Base-by-base conservation (phyloP, 1,284 basidiomycete species). In the Trichosporon sp. region DNA sequence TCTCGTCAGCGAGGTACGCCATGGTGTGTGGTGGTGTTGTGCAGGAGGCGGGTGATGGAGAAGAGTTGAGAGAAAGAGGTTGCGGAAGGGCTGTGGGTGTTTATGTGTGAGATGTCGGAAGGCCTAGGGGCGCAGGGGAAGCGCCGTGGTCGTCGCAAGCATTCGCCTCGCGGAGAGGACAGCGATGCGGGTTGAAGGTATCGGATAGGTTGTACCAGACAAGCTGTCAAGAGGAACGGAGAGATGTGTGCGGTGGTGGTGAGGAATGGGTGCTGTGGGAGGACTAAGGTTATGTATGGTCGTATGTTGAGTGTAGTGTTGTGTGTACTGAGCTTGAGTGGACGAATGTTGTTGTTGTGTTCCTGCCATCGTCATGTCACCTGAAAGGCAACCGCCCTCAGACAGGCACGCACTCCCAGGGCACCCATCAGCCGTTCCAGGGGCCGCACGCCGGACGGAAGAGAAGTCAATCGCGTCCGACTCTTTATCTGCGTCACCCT, bases 1-100 rank as follows among this genome's bases (percentile, higher is more conserved):
- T 74, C 69, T 69, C 69, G 66, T 74, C 73, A 43, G 72, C 70
- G 38, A 74, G 69, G 38, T 74, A 74, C n/a, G 73, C 73, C 73
- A 74, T 74, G 26, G 26, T 43, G 26, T 69, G 67, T 51, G 66
- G 19, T 16, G 21, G 46, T 4, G 31, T 26, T 26, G 26, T 26
- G 26, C 26, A 26, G 26, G 26, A 26, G 26, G 26, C 10, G 19
- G 51, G 37, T 65, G 43, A 31, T 56, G 71, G 73, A 74, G 73
- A 73, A 68, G 78, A 77, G 37, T n/a, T 2, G 54, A 59, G 38
- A 2, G 38, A 26, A 26, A 40, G 48, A 59, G 65, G 14, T 66
- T 46, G 64, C 12, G 43, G 56, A 16, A 26, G 64, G n/a, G 64
- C 7, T 21, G 64, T 8, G 19, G 19, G 37, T 54, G 51, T 54